Evolutionary conservation across 768 basidiomycete species (phyloP).

Genomic region (Tephrocybe sp.): DNA sequence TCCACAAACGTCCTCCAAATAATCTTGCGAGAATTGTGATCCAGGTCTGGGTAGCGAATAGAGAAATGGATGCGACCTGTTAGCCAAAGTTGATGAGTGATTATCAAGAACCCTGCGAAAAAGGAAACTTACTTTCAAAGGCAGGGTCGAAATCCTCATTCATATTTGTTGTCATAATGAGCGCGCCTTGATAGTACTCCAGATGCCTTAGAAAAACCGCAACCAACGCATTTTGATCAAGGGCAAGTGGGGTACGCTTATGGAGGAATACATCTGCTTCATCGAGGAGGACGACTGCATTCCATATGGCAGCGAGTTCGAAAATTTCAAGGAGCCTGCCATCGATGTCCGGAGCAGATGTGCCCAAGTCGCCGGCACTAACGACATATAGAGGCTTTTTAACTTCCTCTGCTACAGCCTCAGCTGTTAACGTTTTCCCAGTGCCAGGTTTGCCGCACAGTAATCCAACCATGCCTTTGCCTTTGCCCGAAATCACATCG

Average conservation of each 20-base stretch:
- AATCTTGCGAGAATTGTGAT: conserved; percentile 17
- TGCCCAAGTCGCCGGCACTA: conserved; percentile 31
- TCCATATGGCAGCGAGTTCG: conserved; percentile 28
- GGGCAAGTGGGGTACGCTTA: conserved; percentile 17
- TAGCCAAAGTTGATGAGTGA: not conserved
- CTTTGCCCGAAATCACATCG: conserved; percentile 35
- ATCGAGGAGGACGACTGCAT: conserved; percentile 32
- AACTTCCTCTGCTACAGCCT: conserved; percentile 29
- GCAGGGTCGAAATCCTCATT: conserved; percentile 27
- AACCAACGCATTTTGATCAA: conserved; percentile 30
- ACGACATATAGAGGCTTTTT: conserved; percentile 27
- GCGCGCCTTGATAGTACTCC: conserved; percentile 35
- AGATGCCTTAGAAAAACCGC: conserved; percentile 34
- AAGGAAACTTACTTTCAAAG: conserved; percentile 24
- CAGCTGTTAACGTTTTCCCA: conserved; percentile 35
- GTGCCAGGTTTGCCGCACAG: conserved; percentile 31
- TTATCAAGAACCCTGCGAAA: not conserved
- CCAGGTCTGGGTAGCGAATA: conserved; percentile 28
- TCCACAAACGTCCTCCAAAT: conserved; percentile 29
- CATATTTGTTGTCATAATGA: conserved; percentile 33
- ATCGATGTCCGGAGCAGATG: conserved; percentile 21
- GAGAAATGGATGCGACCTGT: conserved; percentile 29
- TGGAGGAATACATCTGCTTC: conserved; percentile 35
- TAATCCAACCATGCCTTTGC: conserved; percentile 8
- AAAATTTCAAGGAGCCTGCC: conserved; percentile 19